Evolutionary conservation across 768 basidiomycete genomes (phyloP).

Genomic region (Termitomyces sp.): DNA sequence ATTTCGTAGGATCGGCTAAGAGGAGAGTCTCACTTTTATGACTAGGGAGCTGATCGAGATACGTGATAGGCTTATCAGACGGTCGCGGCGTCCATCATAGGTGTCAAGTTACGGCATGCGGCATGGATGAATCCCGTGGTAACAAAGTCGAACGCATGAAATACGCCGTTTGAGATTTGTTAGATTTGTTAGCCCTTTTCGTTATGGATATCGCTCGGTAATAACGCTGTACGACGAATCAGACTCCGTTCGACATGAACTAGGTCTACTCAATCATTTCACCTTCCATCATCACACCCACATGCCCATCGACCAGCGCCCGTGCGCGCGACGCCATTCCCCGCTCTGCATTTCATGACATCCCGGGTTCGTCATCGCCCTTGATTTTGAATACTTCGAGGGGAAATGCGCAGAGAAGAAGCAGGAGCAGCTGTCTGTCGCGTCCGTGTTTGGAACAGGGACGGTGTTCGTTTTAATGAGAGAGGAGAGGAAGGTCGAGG

Average conservation of each 20-base stretch:
- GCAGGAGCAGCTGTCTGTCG: constrained; percentile 27
- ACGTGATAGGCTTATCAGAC: constrained; percentile 36
- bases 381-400: constrained; percentile 17
- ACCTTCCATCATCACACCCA: constrained; percentile 34
- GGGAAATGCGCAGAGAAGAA: constrained; percentile 6
- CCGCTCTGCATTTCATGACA: constrained; percentile 28
- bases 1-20: constrained; percentile 12
- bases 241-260: constrained; percentile 36
- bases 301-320: constrained; percentile 49
- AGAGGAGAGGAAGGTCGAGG: constrained; percentile 22
- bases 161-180: constrained; percentile 43
- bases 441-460: constrained; percentile 44
- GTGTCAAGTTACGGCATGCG: constrained; percentile 58
- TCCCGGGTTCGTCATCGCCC: constrained; percentile 14
- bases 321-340: constrained; percentile 41
- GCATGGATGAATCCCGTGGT: constrained; percentile 54
- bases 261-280: constrained; percentile 35
- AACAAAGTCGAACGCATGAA: constrained; percentile 10
- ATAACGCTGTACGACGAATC: neutral
- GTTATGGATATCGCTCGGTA: no score
- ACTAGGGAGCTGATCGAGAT: neutral
- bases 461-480: constrained; percentile 32
- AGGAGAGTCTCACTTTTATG: neutral
- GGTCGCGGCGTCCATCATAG: constrained; percentile 53
- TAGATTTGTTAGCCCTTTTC: constrained; percentile 28